Base-by-base conservation (phyloP, 305 asterid species). In the Solanum hybrid region DNA sequence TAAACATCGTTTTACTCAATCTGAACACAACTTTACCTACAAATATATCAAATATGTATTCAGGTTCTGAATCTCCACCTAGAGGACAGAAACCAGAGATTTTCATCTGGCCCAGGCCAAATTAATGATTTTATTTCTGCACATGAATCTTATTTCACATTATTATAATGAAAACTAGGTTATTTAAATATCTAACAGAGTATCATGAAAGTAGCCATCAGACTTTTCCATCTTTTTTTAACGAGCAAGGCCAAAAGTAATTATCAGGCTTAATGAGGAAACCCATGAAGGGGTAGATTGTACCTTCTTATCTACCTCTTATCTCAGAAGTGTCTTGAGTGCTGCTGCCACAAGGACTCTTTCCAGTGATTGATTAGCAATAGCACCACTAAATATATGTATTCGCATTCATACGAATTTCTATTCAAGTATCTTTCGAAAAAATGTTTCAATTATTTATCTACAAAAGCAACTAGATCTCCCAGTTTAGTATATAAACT, bases 91-190 rank as follows among this genome's bases (percentile, higher is more conserved):
- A 31, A 85, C 31, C 46, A 57, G 46, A 57, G 33, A 33, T 61
- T 57, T 85, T 57, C 88, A 57, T 33, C 22, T 22, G 8, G 40
- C 46, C 46, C 76, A 57, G 88, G 46, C 33, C 73, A 57, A 46
- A 57, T 84, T 57, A 85, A 85, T 57, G 88, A 85, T 85, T 85
- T 46, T 83, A 82, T 16, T 83, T 83, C 87, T 84, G 75, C 88
- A 84, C 42, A 31, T 51, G 31, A 81, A 13, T 35, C 67, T 24
- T 81, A 37, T 81, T 81, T 40, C 36, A n/a, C 69, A 40, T 26
- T 24, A 40, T 82, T 24, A 82, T 80, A 26, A 40, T 28, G 69
- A 82, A 82, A 81, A 40, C 4, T 79, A n/a, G 64, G 69, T 40
- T 82, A 28, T 39, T 26, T 24, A 81, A 81, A 14, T 40, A 40